Conservation (phyloP, 192 early-diverging fungal species). For the Rhizophagus clarus region DNA sequence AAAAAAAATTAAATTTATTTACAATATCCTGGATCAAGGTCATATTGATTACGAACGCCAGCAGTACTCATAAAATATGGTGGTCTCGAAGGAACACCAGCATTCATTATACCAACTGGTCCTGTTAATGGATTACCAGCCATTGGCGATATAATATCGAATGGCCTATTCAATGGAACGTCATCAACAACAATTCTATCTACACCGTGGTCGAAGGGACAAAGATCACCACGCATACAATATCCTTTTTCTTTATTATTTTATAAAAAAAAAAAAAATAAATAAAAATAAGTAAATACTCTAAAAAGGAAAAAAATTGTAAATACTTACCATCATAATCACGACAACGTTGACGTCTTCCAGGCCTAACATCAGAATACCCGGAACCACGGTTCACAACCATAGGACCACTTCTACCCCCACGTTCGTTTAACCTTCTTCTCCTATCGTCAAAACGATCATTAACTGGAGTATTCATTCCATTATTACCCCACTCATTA, state of each 20-base stretch:
- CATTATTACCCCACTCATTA: slow-evolving; percentile 29
- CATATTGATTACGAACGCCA: slow-evolving; percentile 31
- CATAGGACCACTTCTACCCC: slow-evolving; percentile 44
- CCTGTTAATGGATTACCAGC: slow-evolving; percentile 37
- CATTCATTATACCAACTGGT: slow-evolving; percentile 40
- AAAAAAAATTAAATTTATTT: not conserved
- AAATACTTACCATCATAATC: slow-evolving; percentile 72
- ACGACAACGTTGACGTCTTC: slow-evolving; percentile 56
- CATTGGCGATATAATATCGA: slow-evolving; percentile 42
- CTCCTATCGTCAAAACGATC: slow-evolving; percentile 37
- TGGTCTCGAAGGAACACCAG: slow-evolving; percentile 37
- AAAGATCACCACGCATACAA: slow-evolving; percentile 80
- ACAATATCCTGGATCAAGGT: slow-evolving; percentile 27
- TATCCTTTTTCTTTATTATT: slow-evolving; percentile 67
- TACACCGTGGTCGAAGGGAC: slow-evolving; percentile 75
- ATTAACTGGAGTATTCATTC: slow-evolving; percentile 18
- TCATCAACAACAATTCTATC: slow-evolving; percentile 72
- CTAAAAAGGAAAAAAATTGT: not conserved
- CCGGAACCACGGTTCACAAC: slow-evolving; percentile 35
- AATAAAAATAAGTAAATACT: not conserved
- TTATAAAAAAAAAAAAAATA: no score
- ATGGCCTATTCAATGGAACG: slow-evolving; percentile 42
- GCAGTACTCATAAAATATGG: slow-evolving; percentile 48
- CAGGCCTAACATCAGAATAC: slow-evolving; percentile 36
- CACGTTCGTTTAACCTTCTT: slow-evolving; percentile 39